These are phyloP conservation scores for Exobasidium rhododendri DNA, from an alignment of 1,284 basidiomycete species.

Conservation along the genomic window DNA sequence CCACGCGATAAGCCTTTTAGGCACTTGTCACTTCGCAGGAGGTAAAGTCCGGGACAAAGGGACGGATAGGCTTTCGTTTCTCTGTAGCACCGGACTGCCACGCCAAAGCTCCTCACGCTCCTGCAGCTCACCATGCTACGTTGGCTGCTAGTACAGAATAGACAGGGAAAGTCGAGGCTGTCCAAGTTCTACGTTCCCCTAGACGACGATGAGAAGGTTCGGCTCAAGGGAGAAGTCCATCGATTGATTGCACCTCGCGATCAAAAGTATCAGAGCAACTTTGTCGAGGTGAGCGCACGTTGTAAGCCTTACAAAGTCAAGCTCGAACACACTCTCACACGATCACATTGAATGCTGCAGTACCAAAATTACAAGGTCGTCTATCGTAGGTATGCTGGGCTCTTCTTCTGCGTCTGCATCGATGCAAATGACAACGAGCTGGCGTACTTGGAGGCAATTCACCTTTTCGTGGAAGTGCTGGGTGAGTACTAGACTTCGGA, in stretches of 20 bases:
- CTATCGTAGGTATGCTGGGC: slow-evolving; percentile 66
- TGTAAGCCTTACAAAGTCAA: neutral
- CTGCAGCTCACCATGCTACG: slow-evolving; percentile 78
- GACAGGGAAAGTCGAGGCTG: slow-evolving; percentile 93
- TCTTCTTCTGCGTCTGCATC: slow-evolving; percentile 88
- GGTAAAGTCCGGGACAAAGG: no score
- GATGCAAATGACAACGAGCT: slow-evolving; percentile 98
- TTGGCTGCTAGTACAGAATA: slow-evolving; percentile 90
- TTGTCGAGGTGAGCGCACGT: slow-evolving; percentile 75
- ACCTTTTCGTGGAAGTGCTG: slow-evolving; percentile 96
- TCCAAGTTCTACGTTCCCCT: slow-evolving; percentile 92
- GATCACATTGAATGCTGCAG: slow-evolving; percentile 13
- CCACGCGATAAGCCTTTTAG: no score
- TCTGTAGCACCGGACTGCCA: no score
- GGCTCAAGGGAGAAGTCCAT: slow-evolving; percentile 90
- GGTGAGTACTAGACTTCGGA: slow-evolving; percentile 61
- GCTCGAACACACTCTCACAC: neutral
- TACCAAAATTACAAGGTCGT: slow-evolving; percentile 49
- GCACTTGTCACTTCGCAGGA: no score
- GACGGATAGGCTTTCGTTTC: no score
- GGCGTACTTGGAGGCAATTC: slow-evolving; percentile 93
- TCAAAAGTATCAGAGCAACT: slow-evolving; percentile 98
- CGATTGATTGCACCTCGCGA: slow-evolving; percentile 91
- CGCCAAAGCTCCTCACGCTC: no score
- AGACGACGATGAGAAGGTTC: slow-evolving; percentile 64